A percentile compares a stretch with the other conserved stretches of the same genome.
Conservation (phyloP, 2,329 filamentous ascomycete species). For the Zymoseptoria brevis region DNA sequence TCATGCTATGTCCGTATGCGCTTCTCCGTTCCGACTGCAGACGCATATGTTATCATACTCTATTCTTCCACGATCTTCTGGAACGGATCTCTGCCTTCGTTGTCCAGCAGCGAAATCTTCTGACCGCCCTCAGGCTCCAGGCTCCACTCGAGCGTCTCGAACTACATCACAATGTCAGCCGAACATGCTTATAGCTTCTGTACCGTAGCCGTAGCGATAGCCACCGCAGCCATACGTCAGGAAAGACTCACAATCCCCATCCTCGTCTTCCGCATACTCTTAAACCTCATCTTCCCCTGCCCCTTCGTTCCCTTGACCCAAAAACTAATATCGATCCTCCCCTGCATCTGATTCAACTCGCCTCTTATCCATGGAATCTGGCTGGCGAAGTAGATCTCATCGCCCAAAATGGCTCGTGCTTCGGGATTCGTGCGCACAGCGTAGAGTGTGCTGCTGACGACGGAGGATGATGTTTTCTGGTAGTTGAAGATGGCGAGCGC, state of each 20-base stretch:
- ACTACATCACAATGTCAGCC: constrained; percentile 38
- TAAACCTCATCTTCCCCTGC: constrained; percentile 70
- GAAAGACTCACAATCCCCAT: constrained; percentile 47
- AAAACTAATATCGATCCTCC: constrained; percentile 79
- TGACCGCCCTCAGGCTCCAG: constrained; percentile 59
- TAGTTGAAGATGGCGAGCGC: constrained; percentile 97
- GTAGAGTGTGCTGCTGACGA: constrained; percentile 78
- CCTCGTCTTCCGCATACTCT: constrained; percentile 61
- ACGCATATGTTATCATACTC: neutral
- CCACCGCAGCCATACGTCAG: neutral
- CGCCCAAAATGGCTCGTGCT: constrained; percentile 72
- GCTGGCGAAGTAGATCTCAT: constrained; percentile 49
- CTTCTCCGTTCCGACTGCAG: neutral
- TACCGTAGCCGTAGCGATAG: neutral
- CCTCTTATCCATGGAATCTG: constrained; percentile 43
- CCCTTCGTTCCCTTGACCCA: constrained; percentile 71
- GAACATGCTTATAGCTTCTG: neutral
- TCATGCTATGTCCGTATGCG: neutral
- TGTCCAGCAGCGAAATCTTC: constrained; percentile 69
- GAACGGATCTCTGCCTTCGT: constrained; percentile 57
- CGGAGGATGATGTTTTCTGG: constrained; percentile 83
- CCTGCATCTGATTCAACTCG: constrained; percentile 89
- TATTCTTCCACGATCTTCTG: constrained; percentile 15
- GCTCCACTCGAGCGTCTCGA: constrained; percentile 87
- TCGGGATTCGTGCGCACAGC: constrained; percentile 71